Evolutionary conservation across 2,329 filamentous ascomycete species (phyloP).

Genomic region (Nothopassalora personata): DNA sequence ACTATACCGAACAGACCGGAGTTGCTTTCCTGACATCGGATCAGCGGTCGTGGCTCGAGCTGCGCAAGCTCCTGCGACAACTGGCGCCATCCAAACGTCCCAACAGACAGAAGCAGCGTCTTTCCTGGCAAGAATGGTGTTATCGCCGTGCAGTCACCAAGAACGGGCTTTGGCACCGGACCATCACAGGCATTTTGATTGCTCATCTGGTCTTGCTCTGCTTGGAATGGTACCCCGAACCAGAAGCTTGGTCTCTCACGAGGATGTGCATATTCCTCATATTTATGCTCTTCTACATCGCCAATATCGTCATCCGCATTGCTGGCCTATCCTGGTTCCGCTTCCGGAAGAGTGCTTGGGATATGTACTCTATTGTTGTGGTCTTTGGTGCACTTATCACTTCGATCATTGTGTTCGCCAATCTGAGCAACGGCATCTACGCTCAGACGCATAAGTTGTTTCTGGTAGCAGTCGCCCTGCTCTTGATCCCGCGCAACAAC

Average conservation of each 20-base stretch:
- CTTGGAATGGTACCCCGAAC: slow-evolving; percentile 77
- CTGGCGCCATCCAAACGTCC: slow-evolving; percentile 93
- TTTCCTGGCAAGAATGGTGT: slow-evolving; percentile 85
- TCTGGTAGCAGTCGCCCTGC: slow-evolving; percentile 78
- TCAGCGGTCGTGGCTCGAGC: slow-evolving; percentile 92
- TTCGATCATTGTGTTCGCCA: slow-evolving; percentile 66
- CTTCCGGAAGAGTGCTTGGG: slow-evolving; percentile 91
- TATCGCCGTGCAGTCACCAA: slow-evolving; percentile 93
- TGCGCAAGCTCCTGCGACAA: slow-evolving; percentile 85
- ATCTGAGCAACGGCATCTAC: slow-evolving; percentile 55
- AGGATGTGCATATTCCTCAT: slow-evolving; percentile 59
- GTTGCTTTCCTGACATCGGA: slow-evolving; percentile 94
- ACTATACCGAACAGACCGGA: slow-evolving; percentile 97
- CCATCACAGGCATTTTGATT: slow-evolving; percentile 72
- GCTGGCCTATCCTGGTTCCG: slow-evolving; percentile 85
- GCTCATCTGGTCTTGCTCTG: slow-evolving; percentile 79
- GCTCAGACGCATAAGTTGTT: slow-evolving; percentile 88
- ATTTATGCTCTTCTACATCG: slow-evolving; percentile 78
- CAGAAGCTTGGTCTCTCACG: slow-evolving; percentile 61
- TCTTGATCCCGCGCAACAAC: slow-evolving; percentile 93
- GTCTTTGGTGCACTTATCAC: slow-evolving; percentile 78
- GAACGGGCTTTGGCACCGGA: slow-evolving; percentile 82
- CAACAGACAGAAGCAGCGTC: slow-evolving; percentile 64
- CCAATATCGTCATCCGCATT: slow-evolving; percentile 78
- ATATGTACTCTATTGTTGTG: slow-evolving; percentile 76